Evolutionary conservation across 225 moss, liverwort and hornwort genomes (phyloP).

Genomic region (Physcomitrellopsis africana): DNA sequence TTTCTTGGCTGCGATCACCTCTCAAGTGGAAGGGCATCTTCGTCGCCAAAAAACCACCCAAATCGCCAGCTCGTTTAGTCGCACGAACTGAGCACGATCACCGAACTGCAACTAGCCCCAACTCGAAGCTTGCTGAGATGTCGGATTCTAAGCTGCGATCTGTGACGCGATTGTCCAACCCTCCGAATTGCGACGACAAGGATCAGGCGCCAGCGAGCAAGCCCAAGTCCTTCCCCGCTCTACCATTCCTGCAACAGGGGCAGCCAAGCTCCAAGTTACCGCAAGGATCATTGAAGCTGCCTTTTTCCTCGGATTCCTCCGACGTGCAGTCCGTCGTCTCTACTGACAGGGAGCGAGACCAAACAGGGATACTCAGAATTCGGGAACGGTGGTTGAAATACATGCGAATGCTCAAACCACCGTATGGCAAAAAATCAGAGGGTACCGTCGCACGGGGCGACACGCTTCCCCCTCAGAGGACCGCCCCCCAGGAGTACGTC

Average conservation of each 20-base stretch:
- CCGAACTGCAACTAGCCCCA: slow-evolving; percentile 24
- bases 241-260: slow-evolving; percentile 36
- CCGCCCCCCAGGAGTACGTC: slow-evolving; percentile 35
- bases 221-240: slow-evolving; percentile 47
- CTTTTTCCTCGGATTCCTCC: slow-evolving; percentile 42
- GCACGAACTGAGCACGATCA: slow-evolving; percentile 31
- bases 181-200: slow-evolving; percentile 42
- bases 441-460: slow-evolving; percentile 32
- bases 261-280: slow-evolving; percentile 18
- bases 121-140: slow-evolving; percentile 35
- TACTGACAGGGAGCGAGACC: slow-evolving; percentile 61
- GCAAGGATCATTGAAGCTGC: slow-evolving; percentile 36
- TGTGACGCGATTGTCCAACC: slow-evolving; percentile 29
- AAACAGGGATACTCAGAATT: slow-evolving; percentile 48
- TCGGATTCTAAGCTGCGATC: slow-evolving; percentile 34
- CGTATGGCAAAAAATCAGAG: slow-evolving; percentile 52
- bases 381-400: slow-evolving; percentile 78
- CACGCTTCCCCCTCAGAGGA: slow-evolving; percentile 38
- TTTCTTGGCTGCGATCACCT: slow-evolving; percentile 74
- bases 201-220: slow-evolving; percentile 20
- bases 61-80: slow-evolving; percentile 35
- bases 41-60: slow-evolving; percentile 64
- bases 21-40: slow-evolving; percentile 88
- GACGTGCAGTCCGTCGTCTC: slow-evolving; percentile 47
- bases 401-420: slow-evolving; percentile 71